Conservation (phyloP, 148 eudicot species). For the Arbutus unedo region DNA sequence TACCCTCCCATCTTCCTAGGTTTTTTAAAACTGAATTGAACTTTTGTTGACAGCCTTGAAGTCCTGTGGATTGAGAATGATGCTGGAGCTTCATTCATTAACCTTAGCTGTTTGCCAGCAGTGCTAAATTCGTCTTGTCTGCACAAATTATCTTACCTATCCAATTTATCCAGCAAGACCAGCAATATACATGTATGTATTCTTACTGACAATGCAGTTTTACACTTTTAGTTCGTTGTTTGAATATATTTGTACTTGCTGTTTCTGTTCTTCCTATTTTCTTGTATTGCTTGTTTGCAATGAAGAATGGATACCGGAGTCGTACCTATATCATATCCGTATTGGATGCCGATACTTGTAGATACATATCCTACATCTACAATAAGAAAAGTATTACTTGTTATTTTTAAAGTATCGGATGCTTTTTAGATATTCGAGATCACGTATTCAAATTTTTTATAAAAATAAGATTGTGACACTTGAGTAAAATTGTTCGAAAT, state of each 20-base stretch:
- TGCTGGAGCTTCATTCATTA: conserved; percentile 60
- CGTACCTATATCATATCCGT: no score
- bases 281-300: not conserved
- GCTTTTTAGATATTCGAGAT: no score
- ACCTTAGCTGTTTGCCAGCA: conserved; percentile 89
- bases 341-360: no score
- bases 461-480: no score
- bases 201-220: conserved; percentile 14
- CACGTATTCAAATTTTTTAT: no score
- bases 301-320: no score
- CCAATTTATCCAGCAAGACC: conserved; percentile 51
- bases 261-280: not conserved
- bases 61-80: conserved; percentile 77
- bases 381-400: no score
- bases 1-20: not conserved
- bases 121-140: conserved; percentile 83
- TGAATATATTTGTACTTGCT: not conserved
- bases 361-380: no score
- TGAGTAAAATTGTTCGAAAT: no score
- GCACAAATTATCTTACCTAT: conserved; percentile 54
- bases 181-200: conserved; percentile 54
- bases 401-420: no score
- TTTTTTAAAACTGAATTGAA: not conserved
- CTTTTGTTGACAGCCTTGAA: conserved; percentile 57
- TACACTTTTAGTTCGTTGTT: not conserved